Evolutionary conservation across 495 filamentous ascomycete species (phyloP).

Genomic region (Trichoderma erinaceum): DNA sequence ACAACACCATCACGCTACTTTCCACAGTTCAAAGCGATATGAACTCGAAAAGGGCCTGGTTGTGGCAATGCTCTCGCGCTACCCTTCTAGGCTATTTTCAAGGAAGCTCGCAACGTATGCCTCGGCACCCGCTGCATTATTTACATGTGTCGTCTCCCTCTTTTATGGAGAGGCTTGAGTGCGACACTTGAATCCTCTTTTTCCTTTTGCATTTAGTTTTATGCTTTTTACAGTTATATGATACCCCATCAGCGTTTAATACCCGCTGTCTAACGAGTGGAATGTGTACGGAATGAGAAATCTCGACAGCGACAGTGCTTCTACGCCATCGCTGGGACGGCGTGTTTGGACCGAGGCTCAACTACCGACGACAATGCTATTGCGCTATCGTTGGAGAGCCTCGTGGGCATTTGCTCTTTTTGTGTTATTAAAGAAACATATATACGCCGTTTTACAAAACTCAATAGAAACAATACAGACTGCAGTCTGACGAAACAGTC

Average conservation of each 20-base stretch:
- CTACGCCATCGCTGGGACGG: conserved; percentile 56
- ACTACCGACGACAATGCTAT: conserved; percentile 45
- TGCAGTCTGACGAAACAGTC: neutral
- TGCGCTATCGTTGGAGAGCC: conserved; percentile 49
- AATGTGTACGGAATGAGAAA: conserved; percentile 7
- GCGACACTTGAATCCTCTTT: too few relatives aligned
- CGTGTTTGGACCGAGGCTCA: conserved; percentile 44
- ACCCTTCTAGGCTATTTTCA: conserved; percentile 21
- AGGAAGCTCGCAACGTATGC: neutral
- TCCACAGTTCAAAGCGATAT: conserved; percentile 29
- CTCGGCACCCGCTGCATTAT: neutral
- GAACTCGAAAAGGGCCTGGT: conserved; percentile 19
- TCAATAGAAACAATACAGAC: neutral
- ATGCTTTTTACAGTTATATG: conserved; percentile 29
- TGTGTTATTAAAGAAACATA: neutral
- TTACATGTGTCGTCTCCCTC: neutral
- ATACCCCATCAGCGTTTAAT: conserved; percentile 55
- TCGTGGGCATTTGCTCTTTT: conserved; percentile 43
- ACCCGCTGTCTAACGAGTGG: conserved; percentile 39
- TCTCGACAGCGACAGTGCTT: conserved; percentile 51
- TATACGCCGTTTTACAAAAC: neutral
- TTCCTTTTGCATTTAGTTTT: conserved; percentile 18
- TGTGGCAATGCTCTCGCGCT: conserved; percentile 41
- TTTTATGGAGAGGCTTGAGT: neutral
- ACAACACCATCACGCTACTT: conserved; percentile 41